These are phyloP conservation scores for Pichia inconspicua DNA, from an alignment of 1,139 yeast genomes.

Conservation along the genomic window DNA sequence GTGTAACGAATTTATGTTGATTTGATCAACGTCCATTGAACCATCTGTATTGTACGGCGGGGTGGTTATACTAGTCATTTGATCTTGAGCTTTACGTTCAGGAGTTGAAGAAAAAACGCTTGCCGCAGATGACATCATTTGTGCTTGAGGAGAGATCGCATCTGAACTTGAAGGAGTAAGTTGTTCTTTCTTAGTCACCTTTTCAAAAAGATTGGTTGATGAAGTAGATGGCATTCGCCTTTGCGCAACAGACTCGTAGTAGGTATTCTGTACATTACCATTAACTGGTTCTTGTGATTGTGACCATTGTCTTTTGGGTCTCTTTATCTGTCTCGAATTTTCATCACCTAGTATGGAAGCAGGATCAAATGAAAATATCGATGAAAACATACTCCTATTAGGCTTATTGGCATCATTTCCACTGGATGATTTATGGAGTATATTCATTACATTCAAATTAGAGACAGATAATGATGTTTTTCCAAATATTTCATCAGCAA, in stretches of 20 bases:
- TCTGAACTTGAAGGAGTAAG: conserved; percentile 29
- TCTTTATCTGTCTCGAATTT: conserved; percentile 26
- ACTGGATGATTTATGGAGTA: conserved; percentile 1
- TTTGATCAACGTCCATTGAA: not conserved
- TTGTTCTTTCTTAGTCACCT: conserved; percentile 21
- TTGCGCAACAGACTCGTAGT: conserved; percentile 22
- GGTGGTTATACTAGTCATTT: conserved; percentile 1
- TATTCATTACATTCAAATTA: conserved; percentile 5
- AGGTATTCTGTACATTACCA: conserved; percentile 9
- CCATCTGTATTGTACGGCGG: not conserved
- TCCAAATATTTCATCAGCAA: not conserved
- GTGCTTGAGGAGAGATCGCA: conserved; percentile 25
- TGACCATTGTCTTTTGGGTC: conserved; percentile 33
- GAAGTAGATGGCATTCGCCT: conserved; percentile 6
- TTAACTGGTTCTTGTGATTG: conserved; percentile 18
- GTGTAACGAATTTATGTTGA: not conserved
- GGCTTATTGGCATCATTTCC: not conserved
- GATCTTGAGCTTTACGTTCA: conserved; percentile 16
- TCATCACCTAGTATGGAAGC: conserved; percentile 15
- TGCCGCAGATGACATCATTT: conserved; percentile 25
- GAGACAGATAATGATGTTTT: conserved; percentile 1
- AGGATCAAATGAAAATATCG: conserved; percentile 13
- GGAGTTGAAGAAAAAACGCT: conserved; percentile 27
- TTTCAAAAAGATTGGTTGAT: not conserved
- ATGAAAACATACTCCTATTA: conserved; percentile 10